Conservation (phyloP, 495 filamentous ascomycete species). For the Talaromyces wortmannii region DNA sequence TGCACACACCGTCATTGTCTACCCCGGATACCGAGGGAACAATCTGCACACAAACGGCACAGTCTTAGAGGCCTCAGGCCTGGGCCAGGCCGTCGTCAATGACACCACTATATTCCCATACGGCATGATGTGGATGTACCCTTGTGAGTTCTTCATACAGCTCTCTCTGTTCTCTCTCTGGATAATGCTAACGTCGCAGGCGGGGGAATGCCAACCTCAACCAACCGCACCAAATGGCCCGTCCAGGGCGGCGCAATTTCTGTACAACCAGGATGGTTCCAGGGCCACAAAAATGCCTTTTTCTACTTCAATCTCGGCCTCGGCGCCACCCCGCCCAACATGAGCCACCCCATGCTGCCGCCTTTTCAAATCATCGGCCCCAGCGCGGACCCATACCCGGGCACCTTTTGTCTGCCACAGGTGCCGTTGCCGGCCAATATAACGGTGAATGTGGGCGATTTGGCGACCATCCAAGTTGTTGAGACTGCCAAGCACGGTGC, state of each 20-base stretch:
- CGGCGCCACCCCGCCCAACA: slow-evolving; percentile 77
- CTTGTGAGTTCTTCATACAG: slow-evolving; percentile 68
- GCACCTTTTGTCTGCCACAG: slow-evolving; percentile 83
- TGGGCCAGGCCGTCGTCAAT: slow-evolving; percentile 40
- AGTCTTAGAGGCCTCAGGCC: slow-evolving; percentile 30
- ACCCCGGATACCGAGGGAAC: slow-evolving; percentile 92
- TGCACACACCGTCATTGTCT: slow-evolving; percentile 85
- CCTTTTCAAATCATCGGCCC: slow-evolving; percentile 87
- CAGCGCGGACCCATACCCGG: slow-evolving; percentile 71
- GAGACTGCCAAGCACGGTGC: slow-evolving; percentile 88
- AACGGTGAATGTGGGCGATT: slow-evolving; percentile 69
- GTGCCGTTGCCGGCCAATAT: slow-evolving; percentile 76
- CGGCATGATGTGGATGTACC: slow-evolving; percentile 98
- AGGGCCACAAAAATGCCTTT: slow-evolving; percentile 76
- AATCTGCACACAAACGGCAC: slow-evolving; percentile 76
- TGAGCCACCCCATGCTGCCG: slow-evolving; percentile 76
- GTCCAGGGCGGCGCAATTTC: slow-evolving; percentile 77
- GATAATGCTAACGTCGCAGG: slow-evolving; percentile 41
- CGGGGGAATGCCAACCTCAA: slow-evolving; percentile 72
- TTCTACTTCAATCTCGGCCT: slow-evolving; percentile 94
- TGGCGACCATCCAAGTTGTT: slow-evolving; percentile 91
- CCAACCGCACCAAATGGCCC: slow-evolving; percentile 90
- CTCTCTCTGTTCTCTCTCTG: neutral
- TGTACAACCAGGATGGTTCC: slow-evolving; percentile 93
- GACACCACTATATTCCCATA: slow-evolving; percentile 58